phyloP scores from a whole-genome alignment of 2,329 filamentous ascomycete species.

The Diaporthe capsici region DNA sequence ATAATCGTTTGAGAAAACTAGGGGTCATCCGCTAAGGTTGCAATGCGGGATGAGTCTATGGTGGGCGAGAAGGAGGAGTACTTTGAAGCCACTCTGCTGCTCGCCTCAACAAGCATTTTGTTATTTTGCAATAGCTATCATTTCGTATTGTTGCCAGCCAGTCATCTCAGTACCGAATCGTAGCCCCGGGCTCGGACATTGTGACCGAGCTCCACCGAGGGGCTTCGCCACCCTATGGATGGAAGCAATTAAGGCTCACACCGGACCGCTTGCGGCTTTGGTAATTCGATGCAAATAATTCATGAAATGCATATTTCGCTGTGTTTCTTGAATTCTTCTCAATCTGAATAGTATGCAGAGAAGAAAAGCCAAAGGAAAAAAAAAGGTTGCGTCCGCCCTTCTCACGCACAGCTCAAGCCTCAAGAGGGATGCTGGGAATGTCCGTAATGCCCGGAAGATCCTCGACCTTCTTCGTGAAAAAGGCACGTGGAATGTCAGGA shows the following conservation, averaged over 20 bases:
- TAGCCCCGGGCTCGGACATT: background rate
- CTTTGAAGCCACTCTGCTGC: background rate
- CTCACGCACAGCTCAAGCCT: background rate
- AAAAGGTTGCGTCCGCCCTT: background rate
- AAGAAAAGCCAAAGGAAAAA: no score
- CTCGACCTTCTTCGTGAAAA: background rate
- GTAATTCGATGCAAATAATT: no score
- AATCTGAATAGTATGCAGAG: no score
- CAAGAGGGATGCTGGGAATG: background rate
- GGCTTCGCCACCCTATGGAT: background rate
- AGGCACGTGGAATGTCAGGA: background rate
- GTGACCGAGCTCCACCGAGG: background rate
- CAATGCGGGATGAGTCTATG: background rate
- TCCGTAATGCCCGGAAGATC: conserved; percentile 4
- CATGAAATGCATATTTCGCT: no score
- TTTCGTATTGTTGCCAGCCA: background rate
- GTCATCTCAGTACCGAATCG: background rate
- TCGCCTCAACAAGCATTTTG: background rate
- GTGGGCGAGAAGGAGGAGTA: background rate
- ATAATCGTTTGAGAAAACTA: background rate
- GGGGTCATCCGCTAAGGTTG: no score
- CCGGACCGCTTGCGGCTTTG: no score
- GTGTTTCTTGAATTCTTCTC: no score
- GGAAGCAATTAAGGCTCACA: no score
- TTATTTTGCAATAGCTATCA: background rate